Percentiles rank a stretch among this genome's conserved stretches.
These are phyloP conservation scores for Fremontodendron californicum DNA, from an alignment of 345 rosid genomes.

Conservation along the genomic window DNA sequence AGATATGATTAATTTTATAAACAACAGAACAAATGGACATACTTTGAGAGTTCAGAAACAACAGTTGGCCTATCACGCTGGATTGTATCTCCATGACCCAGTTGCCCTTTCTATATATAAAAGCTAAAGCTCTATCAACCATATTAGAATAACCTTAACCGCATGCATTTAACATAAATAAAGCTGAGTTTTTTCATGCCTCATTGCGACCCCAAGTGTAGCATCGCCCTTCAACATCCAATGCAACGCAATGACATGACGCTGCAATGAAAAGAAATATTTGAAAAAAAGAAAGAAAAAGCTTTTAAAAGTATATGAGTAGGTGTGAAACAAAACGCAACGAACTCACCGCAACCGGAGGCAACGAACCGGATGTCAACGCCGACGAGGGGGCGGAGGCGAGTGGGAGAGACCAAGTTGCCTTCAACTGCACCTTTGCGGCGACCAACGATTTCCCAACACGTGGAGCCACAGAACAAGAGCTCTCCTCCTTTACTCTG, in stretches of 20 bases:
- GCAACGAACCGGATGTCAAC: conserved; percentile 74
- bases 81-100: conserved; percentile 90
- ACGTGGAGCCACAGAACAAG: conserved; percentile 80
- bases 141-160: neutral
- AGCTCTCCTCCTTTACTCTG: conserved; percentile 77
- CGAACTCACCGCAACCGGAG: conserved; percentile 70
- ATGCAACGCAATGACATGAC: conserved; percentile 94
- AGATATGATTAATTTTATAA: neutral
- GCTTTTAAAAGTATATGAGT: neutral
- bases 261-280: conserved; percentile 32
- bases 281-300: neutral
- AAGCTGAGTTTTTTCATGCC: conserved; percentile 34
- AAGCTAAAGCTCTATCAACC: conserved; percentile 22
- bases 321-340: neutral
- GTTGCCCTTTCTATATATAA: conserved; percentile 78
- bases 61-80: conserved; percentile 92
- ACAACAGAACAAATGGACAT: conserved; percentile 19
- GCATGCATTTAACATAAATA: conserved; percentile 4
- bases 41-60: conserved; percentile 90
- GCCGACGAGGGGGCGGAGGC: conserved; percentile 86
- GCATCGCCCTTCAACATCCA: conserved; percentile 94
- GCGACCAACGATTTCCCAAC: conserved; percentile 74
- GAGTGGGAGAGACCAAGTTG: conserved; percentile 84
- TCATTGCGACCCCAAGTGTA: conserved; percentile 99
- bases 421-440: conserved; percentile 59